A percentile compares a stretch with the other conserved stretches of the same genome.
phyloP scores from a whole-genome alignment of 352 stramenopile species.

The Phytophthora tentaculata region DNA sequence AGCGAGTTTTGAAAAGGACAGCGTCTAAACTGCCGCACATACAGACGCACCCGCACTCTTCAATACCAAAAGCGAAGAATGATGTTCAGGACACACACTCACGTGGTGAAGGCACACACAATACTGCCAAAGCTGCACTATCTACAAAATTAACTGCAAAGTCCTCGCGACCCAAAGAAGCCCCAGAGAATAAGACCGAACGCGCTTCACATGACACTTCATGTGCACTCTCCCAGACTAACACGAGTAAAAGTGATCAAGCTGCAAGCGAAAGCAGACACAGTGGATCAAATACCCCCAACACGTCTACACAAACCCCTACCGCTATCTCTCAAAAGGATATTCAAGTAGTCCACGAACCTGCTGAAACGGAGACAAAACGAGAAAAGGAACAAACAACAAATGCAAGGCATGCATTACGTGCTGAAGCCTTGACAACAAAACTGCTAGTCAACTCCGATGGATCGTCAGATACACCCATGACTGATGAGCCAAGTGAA shows the following conservation, averaged over 20 bases:
- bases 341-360: neutral
- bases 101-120: neutral
- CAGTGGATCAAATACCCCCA: neutral
- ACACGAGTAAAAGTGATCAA: neutral
- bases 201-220: neutral
- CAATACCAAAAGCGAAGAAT: neutral
- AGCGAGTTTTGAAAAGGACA: conserved; percentile 6
- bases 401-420: neutral
- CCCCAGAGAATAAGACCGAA: neutral
- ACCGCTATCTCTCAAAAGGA: neutral
- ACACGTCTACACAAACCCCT: neutral
- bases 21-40: neutral
- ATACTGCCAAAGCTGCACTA: neutral
- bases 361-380: neutral
- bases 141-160: neutral
- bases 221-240: conserved; percentile 1
- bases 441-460: neutral
- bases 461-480: neutral
- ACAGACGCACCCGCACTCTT: neutral
- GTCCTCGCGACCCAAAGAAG: neutral
- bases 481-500: neutral
- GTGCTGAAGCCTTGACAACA: neutral
- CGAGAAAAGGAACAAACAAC: neutral
- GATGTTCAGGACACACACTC: neutral
- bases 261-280: neutral